phyloP scores from a whole-genome alignment of 371 early-diverging fungal species.

The Modicella reniformis region DNA sequence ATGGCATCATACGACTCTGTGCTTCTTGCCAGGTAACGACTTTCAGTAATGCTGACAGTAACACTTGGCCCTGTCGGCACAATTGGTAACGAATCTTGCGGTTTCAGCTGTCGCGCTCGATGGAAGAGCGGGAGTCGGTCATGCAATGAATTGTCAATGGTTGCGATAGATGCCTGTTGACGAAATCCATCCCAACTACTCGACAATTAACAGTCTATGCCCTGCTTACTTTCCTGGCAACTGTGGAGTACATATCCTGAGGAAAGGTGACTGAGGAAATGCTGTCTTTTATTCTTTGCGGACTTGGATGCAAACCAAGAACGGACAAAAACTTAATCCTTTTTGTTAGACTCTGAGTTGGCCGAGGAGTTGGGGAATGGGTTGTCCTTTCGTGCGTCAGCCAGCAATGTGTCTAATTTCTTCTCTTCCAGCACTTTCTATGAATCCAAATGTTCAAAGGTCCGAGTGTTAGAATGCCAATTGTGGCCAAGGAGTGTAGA shows the following conservation, averaged over 20 bases:
- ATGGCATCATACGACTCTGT: too few species aligned
- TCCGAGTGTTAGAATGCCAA: neutral
- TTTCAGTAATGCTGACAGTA: too few species aligned
- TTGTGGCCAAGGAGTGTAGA: neutral
- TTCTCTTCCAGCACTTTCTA: slow-evolving; percentile 82
- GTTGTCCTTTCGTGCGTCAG: slow-evolving; percentile 80
- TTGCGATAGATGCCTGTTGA: too few species aligned
- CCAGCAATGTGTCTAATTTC: slow-evolving; percentile 78
- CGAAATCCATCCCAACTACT: too few species aligned
- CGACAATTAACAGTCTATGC: too few species aligned
- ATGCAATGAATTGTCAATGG: too few species aligned
- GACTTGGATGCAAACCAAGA: neutral
- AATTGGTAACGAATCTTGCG: too few species aligned
- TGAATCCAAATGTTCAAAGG: neutral
- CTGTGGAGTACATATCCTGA: neutral
- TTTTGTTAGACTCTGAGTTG: slow-evolving; percentile 27
- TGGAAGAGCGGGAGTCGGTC: too few species aligned
- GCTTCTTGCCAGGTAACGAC: too few species aligned
- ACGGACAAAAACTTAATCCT: slow-evolving; percentile 17
- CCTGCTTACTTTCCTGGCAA: too few species aligned
- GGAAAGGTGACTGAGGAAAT: neutral
- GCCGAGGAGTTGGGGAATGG: slow-evolving; percentile 63
- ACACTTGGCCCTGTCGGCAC: too few species aligned
- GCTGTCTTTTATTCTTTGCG: neutral
- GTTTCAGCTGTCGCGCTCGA: too few species aligned